Evolutionary conservation across 306 rosid species (phyloP), one percentile per base, ranked within the genome.

Genomic region (Potentilla sterilis): DNA sequence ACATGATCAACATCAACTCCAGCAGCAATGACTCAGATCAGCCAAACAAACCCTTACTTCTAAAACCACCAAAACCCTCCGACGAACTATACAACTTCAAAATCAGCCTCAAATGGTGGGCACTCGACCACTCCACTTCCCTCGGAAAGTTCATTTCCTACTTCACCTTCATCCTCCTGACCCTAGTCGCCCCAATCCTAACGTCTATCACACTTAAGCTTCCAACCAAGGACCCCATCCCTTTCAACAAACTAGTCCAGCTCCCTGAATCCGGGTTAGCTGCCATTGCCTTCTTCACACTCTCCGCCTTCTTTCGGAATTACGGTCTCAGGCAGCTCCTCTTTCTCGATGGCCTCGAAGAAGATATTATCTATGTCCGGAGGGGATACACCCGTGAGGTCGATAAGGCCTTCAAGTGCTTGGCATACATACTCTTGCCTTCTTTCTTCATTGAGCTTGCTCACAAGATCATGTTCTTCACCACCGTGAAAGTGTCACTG

Each of bases 191-290:
- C 57, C 98, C 98, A 6, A 42, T 85, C 35, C 12, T 86, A 18
- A 34, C 85, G 7, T 76, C 92, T 6, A 19, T 88, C 70, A 72
- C 82, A 44, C 74, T 89, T 15, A 47, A 57, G 22, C 76, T 81
- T 67, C 88, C 83, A 6, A 74, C 73, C 14, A 79, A 79, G 35
- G 96, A 95, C 43, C 93, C 97, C 9, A 34, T 80, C 52, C 78
- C 90, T 13, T 78, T 90, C 80, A 90, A 92, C 86, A 85, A 87
- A 77, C 91, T 95, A 13, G 96, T 92, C 64, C 97, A 95, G 34
- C 12, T 92, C 16, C 98, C 98, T 0, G 91, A 90, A 62, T 90
- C 98, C 0, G 86, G 75, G 55, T 86, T 90, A 28, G 86, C 98
- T 37, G 70, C 83, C 64, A 83, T 92, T 12, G 83, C 83, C 67